Percentiles rank a stretch among this genome's conserved stretches.
phyloP scores from a whole-genome alignment of 2,329 filamentous ascomycete genomes.

The Pseudocercospora fuligena region DNA sequence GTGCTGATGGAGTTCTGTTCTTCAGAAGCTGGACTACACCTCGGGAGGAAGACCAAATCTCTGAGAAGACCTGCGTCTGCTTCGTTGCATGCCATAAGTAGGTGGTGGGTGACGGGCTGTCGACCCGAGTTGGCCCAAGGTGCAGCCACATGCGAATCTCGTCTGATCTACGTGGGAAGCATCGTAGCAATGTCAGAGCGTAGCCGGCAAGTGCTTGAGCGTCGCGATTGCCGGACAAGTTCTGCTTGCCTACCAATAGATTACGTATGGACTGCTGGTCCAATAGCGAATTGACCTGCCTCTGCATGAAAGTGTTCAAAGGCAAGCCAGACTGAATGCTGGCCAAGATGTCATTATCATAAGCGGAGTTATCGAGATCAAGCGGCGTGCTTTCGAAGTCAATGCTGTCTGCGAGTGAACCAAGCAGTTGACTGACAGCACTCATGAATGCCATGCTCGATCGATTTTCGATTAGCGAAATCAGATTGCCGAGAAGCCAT shows the following conservation, averaged over 20 bases:
- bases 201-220: slow-evolving; percentile 82
- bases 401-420: slow-evolving; percentile 61
- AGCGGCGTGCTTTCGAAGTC: slow-evolving; percentile 52
- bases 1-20: slow-evolving; percentile 35
- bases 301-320: slow-evolving; percentile 59
- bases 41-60: slow-evolving; percentile 61
- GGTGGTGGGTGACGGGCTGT: slow-evolving; percentile 67
- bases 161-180: slow-evolving; percentile 80
- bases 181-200: slow-evolving; percentile 80
- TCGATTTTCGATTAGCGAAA: slow-evolving; percentile 46
- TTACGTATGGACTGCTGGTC: slow-evolving; percentile 73
- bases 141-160: slow-evolving; percentile 96
- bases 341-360: slow-evolving; percentile 53
- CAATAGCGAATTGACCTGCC: slow-evolving; percentile 72
- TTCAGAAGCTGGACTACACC: slow-evolving; percentile 63
- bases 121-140: slow-evolving; percentile 58
- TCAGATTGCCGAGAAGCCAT: slow-evolving; percentile 64
- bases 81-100: slow-evolving; percentile 80
- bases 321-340: slow-evolving; percentile 35
- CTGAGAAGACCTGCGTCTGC: slow-evolving; percentile 61
- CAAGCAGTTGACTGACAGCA: slow-evolving; percentile 61
- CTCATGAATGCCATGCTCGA: slow-evolving; percentile 54
- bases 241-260: slow-evolving; percentile 32
- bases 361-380: slow-evolving; percentile 39
- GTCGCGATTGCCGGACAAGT: slow-evolving; percentile 52